Percentiles rank a stretch among this genome's conserved stretches.
These are phyloP conservation scores for Gynochthodes officinalis DNA, from an alignment of 257 asterid genomes.

Conservation along the genomic window DNA sequence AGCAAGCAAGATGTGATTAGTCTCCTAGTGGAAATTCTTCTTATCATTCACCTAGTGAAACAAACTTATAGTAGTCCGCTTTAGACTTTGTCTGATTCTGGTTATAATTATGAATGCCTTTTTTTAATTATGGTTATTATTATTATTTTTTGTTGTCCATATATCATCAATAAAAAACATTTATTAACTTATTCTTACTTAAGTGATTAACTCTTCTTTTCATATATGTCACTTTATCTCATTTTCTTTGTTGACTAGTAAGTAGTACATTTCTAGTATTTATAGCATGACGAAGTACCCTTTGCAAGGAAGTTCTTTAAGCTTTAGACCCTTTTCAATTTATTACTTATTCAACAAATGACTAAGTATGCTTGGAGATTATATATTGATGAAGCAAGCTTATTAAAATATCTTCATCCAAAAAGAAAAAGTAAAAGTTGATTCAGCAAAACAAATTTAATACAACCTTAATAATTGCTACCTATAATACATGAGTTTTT, in stretches of 20 bases:
- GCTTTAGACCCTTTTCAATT: not conserved
- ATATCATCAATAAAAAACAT: not conserved
- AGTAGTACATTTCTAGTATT: not conserved
- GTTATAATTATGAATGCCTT: conserved; percentile 1
- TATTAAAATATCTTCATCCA: no score
- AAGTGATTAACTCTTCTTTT: not conserved
- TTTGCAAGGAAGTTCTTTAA: conserved; percentile 6
- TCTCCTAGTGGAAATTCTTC: not conserved
- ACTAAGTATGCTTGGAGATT: no score
- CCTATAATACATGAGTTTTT: no score
- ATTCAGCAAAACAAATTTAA: no score
- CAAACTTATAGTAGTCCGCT: not conserved
- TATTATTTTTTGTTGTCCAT: not conserved
- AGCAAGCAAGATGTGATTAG: no score
- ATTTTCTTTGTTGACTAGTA: conserved; percentile 1
- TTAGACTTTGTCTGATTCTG: not conserved
- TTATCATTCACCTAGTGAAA: not conserved
- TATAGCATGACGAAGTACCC: not conserved
- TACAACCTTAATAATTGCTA: no score
- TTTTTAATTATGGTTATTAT: not conserved
- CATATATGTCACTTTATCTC: not conserved
- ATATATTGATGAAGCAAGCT: no score
- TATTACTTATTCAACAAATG: no score
- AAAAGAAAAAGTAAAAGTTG: no score
- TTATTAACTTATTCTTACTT: not conserved